Evolutionary conservation across 345 rosid species (phyloP).

Genomic region (Rhizophora mangle): DNA sequence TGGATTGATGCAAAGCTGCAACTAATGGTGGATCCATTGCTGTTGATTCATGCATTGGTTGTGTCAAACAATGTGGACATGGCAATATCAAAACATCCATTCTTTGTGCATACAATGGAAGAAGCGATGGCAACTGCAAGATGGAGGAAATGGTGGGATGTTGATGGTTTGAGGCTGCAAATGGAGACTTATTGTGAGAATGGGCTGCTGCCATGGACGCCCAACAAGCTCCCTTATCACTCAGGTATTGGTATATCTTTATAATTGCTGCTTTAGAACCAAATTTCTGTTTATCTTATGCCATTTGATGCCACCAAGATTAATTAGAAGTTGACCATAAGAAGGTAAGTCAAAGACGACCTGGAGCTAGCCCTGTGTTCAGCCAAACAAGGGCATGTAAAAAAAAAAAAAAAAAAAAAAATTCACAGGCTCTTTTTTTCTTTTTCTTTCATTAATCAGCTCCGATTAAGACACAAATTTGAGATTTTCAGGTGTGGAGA

Average conservation of each 20-base stretch:
- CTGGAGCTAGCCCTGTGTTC: too few relatives aligned
- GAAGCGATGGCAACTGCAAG: conserved; percentile 95
- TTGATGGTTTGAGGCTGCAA: conserved; percentile 51
- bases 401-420: too few relatives aligned
- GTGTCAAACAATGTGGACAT: conserved; percentile 53
- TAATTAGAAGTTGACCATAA: too few relatives aligned
- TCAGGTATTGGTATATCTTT: conserved; percentile 45
- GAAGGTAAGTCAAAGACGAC: too few relatives aligned
- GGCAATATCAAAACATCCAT: conserved; percentile 79
- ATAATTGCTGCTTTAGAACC: neutral
- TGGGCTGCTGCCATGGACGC: conserved; percentile 81
- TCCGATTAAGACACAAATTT: too few relatives aligned
- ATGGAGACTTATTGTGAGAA: conserved; percentile 87
- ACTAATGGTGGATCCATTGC: conserved; percentile 69
- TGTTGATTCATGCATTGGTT: conserved; percentile 66
- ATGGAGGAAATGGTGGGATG: conserved; percentile 90
- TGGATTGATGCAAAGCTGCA: conserved; percentile 93
- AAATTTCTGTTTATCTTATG: neutral
- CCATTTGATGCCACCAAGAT: too few relatives aligned
- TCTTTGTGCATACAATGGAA: conserved; percentile 70
- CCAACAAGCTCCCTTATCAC: conserved; percentile 63
- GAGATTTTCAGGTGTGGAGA: too few relatives aligned
- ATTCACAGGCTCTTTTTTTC: too few relatives aligned
- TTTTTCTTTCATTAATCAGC: too few relatives aligned
- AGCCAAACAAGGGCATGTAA: too few relatives aligned